Percentiles rank a stretch among this genome's conserved stretches.
Evolutionary conservation across 805 yeast species (phyloP).

Genomic region (Limtongozyma cylindracea): DNA sequence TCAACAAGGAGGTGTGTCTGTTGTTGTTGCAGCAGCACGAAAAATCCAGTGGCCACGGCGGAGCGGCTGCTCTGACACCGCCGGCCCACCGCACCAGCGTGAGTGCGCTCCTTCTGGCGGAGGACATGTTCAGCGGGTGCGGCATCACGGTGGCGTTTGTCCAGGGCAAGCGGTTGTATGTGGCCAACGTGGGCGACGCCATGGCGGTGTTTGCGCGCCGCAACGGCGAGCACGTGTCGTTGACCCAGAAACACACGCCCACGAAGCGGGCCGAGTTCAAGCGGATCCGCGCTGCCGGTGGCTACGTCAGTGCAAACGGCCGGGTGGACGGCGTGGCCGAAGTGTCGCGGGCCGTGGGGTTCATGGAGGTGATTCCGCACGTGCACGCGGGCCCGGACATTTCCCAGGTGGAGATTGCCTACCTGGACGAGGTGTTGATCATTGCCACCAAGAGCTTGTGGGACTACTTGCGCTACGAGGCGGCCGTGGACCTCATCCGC

Average conservation of each 20-base stretch:
- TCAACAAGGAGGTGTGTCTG: slow-evolving; percentile 76
- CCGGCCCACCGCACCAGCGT: no score
- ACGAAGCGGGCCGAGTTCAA: slow-evolving; percentile 56
- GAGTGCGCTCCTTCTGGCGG: no score
- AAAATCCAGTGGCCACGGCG: no score
- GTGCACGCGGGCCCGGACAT: slow-evolving; percentile 76
- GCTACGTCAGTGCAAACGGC: slow-evolving; percentile 68
- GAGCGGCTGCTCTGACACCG: no score
- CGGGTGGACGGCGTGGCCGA: slow-evolving; percentile 62
- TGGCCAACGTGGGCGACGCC: slow-evolving; percentile 83
- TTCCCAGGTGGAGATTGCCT: slow-evolving; percentile 27
- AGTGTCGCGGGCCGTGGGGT: slow-evolving; percentile 84
- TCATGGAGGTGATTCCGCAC: slow-evolving; percentile 65
- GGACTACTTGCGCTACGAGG: slow-evolving; percentile 61
- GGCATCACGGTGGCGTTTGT: slow-evolving; percentile 66
- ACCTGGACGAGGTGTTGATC: slow-evolving; percentile 62
- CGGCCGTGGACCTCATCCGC: slow-evolving; percentile 78
- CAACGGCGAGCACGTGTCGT: slow-evolving; percentile 54
- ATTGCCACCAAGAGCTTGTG: slow-evolving; percentile 69
- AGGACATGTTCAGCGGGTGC: slow-evolving; percentile 65
- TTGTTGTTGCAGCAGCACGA: no score
- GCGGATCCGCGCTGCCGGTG: slow-evolving; percentile 77
- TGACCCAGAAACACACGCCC: slow-evolving; percentile 70
- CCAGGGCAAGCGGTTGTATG: slow-evolving; percentile 38
- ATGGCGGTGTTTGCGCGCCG: slow-evolving; percentile 56